Conservation (phyloP, 2,329 filamentous ascomycete species). For the Colletotrichum sp. region DNA sequence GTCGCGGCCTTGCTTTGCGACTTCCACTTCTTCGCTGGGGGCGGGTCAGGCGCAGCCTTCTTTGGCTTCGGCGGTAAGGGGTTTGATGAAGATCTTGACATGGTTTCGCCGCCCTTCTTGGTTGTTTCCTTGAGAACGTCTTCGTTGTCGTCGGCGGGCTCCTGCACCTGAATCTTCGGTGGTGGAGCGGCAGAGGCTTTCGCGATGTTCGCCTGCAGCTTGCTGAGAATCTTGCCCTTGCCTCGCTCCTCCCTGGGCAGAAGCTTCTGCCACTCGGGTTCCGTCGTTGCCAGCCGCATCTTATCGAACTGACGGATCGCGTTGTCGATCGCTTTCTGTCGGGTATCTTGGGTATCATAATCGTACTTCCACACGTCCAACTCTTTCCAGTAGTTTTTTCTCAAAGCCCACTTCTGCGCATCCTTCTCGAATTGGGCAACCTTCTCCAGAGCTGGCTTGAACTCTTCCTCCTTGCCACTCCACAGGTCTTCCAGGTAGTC, state of each 20-base stretch:
- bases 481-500: constrained; percentile 56
- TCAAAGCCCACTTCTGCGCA: constrained; percentile 59
- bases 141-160: constrained; percentile 49
- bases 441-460: constrained; percentile 60
- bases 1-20: constrained; percentile 34
- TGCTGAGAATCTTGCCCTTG: constrained; percentile 66
- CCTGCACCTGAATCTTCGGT: constrained; percentile 56
- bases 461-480: constrained; percentile 57
- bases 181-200: constrained; percentile 49
- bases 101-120: constrained; percentile 44
- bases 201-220: constrained; percentile 63
- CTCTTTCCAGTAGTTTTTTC: constrained; percentile 66
- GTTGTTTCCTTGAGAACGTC: constrained; percentile 29
- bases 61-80: constrained; percentile 58
- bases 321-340: constrained; percentile 66
- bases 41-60: constrained; percentile 52
- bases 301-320: constrained; percentile 66
- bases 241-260: constrained; percentile 62
- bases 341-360: constrained; percentile 58
- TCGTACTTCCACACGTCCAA: constrained; percentile 68
- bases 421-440: constrained; percentile 57
- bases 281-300: constrained; percentile 58
- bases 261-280: constrained; percentile 67
- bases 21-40: constrained; percentile 61
- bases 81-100: constrained; percentile 57